phyloP scores from a whole-genome alignment of 768 basidiomycete genomes.

The Tricholomella constricta region DNA sequence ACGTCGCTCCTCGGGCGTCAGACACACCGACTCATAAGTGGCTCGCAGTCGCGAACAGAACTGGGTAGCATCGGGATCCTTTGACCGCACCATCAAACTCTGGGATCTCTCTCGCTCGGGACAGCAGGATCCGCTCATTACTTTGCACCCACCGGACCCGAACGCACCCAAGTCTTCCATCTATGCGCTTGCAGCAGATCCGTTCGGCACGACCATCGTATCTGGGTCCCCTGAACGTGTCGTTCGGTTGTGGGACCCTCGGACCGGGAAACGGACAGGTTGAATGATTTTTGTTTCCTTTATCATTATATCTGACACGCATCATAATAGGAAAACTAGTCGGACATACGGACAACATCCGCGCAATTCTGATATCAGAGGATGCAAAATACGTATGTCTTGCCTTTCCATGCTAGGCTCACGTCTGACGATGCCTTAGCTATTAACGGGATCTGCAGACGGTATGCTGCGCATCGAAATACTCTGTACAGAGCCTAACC shows the following conservation, averaged over 20 bases:
- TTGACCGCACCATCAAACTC: constrained; percentile 91
- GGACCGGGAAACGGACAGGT: constrained; percentile 74
- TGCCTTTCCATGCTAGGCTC: not conserved
- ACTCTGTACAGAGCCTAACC: constrained; percentile 6
- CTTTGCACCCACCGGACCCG: constrained; percentile 68
- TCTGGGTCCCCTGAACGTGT: constrained; percentile 93
- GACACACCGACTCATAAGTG: not conserved
- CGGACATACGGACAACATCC: constrained; percentile 96
- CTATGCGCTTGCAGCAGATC: constrained; percentile 81
- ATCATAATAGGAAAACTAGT: constrained; percentile 71
- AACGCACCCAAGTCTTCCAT: constrained; percentile 67
- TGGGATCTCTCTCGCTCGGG: constrained; percentile 75
- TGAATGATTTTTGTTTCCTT: not conserved
- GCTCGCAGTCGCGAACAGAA: constrained; percentile 66
- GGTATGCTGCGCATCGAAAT: constrained; percentile 30
- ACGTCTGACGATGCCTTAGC: constrained; percentile 36
- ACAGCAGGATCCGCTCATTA: constrained; percentile 53
- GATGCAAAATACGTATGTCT: constrained; percentile 85
- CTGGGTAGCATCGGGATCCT: constrained; percentile 93
- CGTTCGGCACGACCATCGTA: constrained; percentile 78
- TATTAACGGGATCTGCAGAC: constrained; percentile 86
- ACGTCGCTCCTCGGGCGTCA: constrained; percentile 17
- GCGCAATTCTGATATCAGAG: constrained; percentile 85
- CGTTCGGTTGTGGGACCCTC: constrained; percentile 91
- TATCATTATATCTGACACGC: constrained; percentile 1